Evolutionary conservation across 208 protist species (phyloP), one percentile per base, ranked within the genome.

Genomic region (Trypanosoma rangeli): DNA sequence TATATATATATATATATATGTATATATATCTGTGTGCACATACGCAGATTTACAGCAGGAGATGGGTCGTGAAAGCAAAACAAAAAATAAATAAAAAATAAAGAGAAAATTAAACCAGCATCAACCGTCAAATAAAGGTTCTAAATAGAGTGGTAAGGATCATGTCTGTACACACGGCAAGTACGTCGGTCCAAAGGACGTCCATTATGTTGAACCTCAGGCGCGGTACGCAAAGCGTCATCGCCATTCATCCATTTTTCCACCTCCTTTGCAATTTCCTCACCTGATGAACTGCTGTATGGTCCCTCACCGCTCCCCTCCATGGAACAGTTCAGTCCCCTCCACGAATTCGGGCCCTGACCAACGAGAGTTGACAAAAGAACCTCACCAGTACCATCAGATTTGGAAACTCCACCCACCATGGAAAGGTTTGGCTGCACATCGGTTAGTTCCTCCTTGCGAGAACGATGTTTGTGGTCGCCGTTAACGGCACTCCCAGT

Each of bases 61-160:
- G n/a, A n/a, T n/a, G n/a, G n/a, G n/a, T n/a, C n/a, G n/a, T n/a
- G n/a, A n/a, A n/a, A n/a, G n/a, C n/a, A n/a, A n/a, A n/a, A n/a
- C n/a, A n/a, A n/a, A n/a, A n/a, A n/a, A n/a, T n/a, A n/a, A n/a
- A n/a, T n/a, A n/a, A n/a, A n/a, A n/a, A n/a, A n/a, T n/a, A n/a
- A n/a, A n/a, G n/a, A n/a, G n/a, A n/a, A n/a, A n/a, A n/a, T n/a
- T n/a, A n/a, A n/a, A n/a, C n/a, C n/a, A n/a, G n/a, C n/a, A n/a
- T n/a, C n/a, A n/a, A n/a, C n/a, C n/a, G n/a, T n/a, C n/a, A n/a
- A n/a, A n/a, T n/a, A n/a, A n/a, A 15, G 42, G 8, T 46, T 18
- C 15, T 46, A 46, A 18, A 46, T 8, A 46, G 42, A 8, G 42
- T 22, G 18, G 64, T 68, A 68, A 4, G 64, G 64, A 28, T 68